A percentile compares a stretch with the other conserved stretches of the same genome.
Evolutionary conservation across 371 early-diverging fungal genomes (phyloP).

Genomic region (Apophysomyces variabilis): DNA sequence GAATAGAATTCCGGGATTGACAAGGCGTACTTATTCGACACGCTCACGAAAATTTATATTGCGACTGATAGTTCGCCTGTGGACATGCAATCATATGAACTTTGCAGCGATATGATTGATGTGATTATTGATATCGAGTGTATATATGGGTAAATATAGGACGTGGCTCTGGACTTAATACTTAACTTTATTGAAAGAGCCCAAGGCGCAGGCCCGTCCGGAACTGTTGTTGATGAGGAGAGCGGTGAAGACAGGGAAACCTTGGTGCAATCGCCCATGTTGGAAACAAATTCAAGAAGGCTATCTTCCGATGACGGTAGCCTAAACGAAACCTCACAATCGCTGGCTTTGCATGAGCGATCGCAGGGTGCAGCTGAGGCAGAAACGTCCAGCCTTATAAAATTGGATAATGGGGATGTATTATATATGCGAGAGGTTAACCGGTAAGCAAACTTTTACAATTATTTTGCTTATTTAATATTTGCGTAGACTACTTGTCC

Average conservation of each 20-base stretch:
- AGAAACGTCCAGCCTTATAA: constrained; percentile 67
- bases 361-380: constrained; percentile 21
- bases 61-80: constrained; percentile 96
- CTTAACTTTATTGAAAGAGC: neutral
- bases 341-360: constrained; percentile 8
- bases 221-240: constrained; percentile 14
- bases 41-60: constrained; percentile 87
- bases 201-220: constrained; percentile 16
- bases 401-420: constrained; percentile 82
- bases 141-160: constrained; percentile 71
- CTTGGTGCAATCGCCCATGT: constrained; percentile 5
- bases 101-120: constrained; percentile 95
- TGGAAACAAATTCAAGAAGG: constrained; percentile 10
- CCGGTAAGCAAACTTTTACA: constrained; percentile 45
- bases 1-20: constrained; percentile 91
- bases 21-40: constrained; percentile 94
- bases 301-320: constrained; percentile 1
- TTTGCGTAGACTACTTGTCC: constrained; percentile 63
- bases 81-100: constrained; percentile 90
- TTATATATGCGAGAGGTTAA: constrained; percentile 83
- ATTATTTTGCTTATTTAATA: neutral
- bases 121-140: constrained; percentile 85
- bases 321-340: constrained; percentile 1
- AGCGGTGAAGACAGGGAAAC: constrained; percentile 19
- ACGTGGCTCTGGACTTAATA: neutral